Evolutionary conservation across 1,284 basidiomycete genomes (phyloP), one percentile per base, ranked within the genome.

Genomic region (Leccinum pallidistipes): DNA sequence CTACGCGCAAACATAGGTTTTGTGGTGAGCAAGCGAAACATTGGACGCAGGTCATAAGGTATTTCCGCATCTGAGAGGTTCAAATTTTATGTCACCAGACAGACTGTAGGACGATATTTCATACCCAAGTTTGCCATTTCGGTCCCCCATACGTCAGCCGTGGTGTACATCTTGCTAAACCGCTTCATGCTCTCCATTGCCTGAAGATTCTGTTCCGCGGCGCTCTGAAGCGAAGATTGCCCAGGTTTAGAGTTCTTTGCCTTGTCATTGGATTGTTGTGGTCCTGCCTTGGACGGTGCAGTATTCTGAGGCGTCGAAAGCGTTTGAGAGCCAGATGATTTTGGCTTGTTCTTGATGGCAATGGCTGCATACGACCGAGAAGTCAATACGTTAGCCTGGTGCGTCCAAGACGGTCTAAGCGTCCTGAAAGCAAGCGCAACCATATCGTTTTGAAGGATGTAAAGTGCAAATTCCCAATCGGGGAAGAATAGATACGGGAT

Each of bases 61-160:
- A 76, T 72, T n/a, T 73, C 72, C 9, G 63, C 68, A 45, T 73
- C 72, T 73, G 45, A 31, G 1, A 12, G 0, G n/a, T 31, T 9
- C n/a, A 29, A 62, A 7, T n/a, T n/a, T 21, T 3, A 16, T n/a
- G 7, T 18, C 36, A 5, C 27, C 5, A 7, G 18, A 36, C 11
- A 5, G 8, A 43, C 29, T 12, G 11, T 29, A 43, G 45, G 38
- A 52, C n/a, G 40, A 24, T 16, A 54, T 6, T 18, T 67, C 81
- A 58, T 73, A 86, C 85, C 85, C 69, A 86, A 69, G 7, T 74
- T 81, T n/a, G 79, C 68, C n/a, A 83, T 72, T 53, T 75, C 71
- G 40, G 79, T 76, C 1, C 81, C 82, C 83, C 83, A 86, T 10
- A 81, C 71, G 65, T 86, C 85, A 61, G 72, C 66, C 10, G 65